phyloP scores from a whole-genome alignment of 2,329 filamentous ascomycete species.

The Apiospora sp. region DNA sequence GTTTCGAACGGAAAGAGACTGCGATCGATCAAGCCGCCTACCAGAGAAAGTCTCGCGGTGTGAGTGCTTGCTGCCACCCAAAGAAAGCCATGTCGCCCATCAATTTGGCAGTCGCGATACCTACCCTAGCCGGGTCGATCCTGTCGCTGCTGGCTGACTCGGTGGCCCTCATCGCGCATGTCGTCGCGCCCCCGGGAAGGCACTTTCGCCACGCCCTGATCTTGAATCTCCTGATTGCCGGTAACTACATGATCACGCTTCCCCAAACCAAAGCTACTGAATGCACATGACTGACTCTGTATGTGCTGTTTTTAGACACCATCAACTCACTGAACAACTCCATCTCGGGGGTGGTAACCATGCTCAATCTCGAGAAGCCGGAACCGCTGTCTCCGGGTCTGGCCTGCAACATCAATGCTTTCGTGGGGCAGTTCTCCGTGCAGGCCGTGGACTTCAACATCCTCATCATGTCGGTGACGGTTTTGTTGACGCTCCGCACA shows the following conservation, averaged over 20 bases:
- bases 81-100: conserved; percentile 24
- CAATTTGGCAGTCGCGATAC: conserved; percentile 5
- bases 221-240: conserved; percentile 15
- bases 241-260: neutral
- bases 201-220: conserved; percentile 20
- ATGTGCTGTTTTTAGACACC: conserved; percentile 41
- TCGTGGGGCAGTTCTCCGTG: conserved; percentile 54
- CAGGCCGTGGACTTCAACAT: conserved; percentile 54
- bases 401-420: conserved; percentile 52
- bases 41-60: too few species aligned
- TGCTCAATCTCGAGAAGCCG: conserved; percentile 40
- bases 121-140: conserved; percentile 9
- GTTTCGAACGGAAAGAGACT: neutral
- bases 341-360: conserved; percentile 45
- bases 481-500: conserved; percentile 49
- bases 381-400: conserved; percentile 37
- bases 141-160: conserved; percentile 14
- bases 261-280: neutral
- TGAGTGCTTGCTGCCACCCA: too few species aligned
- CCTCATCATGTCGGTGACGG: conserved; percentile 53
- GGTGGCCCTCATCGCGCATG: neutral
- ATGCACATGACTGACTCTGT: neutral
- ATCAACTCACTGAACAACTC: conserved; percentile 53
- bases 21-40: too few species aligned
- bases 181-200: conserved; percentile 1